A percentile compares a stretch with the other conserved stretches of the same genome.
phyloP scores from a whole-genome alignment of 1,139 yeast genomes.

The Kodamaea suecica region DNA sequence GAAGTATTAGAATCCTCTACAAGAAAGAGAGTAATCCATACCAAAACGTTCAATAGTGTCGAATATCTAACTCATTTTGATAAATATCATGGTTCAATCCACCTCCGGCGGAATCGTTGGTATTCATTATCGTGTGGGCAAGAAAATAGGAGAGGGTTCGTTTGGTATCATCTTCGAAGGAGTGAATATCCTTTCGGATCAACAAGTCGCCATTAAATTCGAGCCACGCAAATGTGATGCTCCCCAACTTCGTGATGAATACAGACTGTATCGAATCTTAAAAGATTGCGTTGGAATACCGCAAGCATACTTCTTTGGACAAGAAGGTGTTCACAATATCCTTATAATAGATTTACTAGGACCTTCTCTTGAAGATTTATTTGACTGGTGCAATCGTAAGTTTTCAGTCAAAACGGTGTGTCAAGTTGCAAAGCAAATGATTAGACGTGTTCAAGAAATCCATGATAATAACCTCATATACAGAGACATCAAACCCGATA shows the following conservation, averaged over 20 bases:
- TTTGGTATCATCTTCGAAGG: slow-evolving; percentile 85
- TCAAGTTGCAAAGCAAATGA: slow-evolving; percentile 75
- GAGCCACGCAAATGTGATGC: slow-evolving; percentile 81
- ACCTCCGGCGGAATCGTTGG: slow-evolving; percentile 61
- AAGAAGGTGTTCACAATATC: slow-evolving; percentile 75
- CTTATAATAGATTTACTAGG: slow-evolving; percentile 71
- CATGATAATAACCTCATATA: slow-evolving; percentile 70
- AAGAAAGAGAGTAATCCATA: too few species aligned
- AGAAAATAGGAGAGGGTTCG: slow-evolving; percentile 83
- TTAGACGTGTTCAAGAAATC: slow-evolving; percentile 59
- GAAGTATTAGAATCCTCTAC: too few species aligned
- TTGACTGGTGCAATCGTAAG: slow-evolving; percentile 78
- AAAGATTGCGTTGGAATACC: slow-evolving; percentile 65
- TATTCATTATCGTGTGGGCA: slow-evolving; percentile 74
- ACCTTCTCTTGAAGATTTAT: slow-evolving; percentile 73
- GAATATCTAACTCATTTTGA: background rate
- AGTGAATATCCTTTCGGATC: slow-evolving; percentile 67
- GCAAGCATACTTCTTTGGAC: slow-evolving; percentile 74
- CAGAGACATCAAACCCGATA: slow-evolving; percentile 76
- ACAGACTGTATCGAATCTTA: slow-evolving; percentile 66
- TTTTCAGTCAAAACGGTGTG: slow-evolving; percentile 69
- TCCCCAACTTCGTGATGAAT: slow-evolving; percentile 76
- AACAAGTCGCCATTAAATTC: slow-evolving; percentile 75
- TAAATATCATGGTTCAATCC: slow-evolving; percentile 23
- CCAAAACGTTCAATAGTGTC: background rate